phyloP scores from a whole-genome alignment of 768 basidiomycete genomes.

The Pisolithus marmoratus region DNA sequence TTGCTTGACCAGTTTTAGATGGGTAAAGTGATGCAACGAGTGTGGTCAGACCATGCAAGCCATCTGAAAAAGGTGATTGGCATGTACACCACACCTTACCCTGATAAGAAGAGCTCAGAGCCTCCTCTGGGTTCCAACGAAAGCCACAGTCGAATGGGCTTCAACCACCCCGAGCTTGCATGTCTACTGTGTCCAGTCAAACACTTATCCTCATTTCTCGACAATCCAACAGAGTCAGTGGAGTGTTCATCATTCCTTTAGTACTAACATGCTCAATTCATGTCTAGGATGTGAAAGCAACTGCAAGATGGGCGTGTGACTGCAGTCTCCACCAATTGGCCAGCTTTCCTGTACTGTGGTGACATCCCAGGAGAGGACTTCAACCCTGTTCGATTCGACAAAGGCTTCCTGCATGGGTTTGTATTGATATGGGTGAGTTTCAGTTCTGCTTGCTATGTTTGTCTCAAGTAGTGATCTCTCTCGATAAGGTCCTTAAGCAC shows the following conservation, averaged over 20 bases:
- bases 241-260: not conserved
- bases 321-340: not conserved
- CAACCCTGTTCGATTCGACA: not conserved
- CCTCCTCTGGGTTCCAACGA: not conserved
- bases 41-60: not conserved
- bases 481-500: not conserved
- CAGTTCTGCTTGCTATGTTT: no score
- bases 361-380: not conserved
- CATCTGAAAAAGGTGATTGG: not conserved
- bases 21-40: not conserved
- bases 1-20: not conserved
- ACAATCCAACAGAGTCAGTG: not conserved
- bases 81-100: not conserved
- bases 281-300: no score
- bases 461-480: not conserved
- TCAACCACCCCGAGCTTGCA: constrained; percentile 1
- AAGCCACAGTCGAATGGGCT: not conserved
- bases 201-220: not conserved
- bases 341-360: constrained; percentile 1
- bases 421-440: not conserved
- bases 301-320: no score
- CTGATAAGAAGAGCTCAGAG: not conserved
- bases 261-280: no score
- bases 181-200: not conserved
- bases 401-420: not conserved